phyloP scores from a whole-genome alignment of 2,329 filamentous ascomycete genomes.

The Xylaria polymorpha region DNA sequence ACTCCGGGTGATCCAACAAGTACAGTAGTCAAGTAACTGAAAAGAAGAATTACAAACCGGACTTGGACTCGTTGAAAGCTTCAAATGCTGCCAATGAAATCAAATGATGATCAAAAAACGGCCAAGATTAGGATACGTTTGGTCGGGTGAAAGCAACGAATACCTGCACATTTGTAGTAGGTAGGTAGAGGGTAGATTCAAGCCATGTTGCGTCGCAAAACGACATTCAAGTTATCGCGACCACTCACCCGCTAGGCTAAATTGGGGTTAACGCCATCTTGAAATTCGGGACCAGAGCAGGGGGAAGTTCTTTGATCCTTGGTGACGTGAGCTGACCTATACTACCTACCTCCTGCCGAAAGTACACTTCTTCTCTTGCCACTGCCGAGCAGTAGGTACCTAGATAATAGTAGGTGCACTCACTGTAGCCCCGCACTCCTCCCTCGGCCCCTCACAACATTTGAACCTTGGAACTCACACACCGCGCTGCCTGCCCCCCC shows the following conservation, averaged over 20 bases:
- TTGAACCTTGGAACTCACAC: too few species aligned
- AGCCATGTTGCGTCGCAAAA: conserved; percentile 23
- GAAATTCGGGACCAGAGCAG: conserved; percentile 8
- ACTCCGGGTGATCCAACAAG: neutral
- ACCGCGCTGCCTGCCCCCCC: neutral
- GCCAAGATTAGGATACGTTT: neutral
- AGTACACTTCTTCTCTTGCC: too few species aligned
- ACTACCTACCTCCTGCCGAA: too few species aligned
- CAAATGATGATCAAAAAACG: neutral
- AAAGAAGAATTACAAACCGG: neutral
- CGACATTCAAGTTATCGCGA: conserved; percentile 8
- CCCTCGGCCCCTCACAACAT: conserved; percentile 8
- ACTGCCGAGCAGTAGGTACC: too few species aligned
- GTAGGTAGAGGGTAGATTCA: conserved; percentile 20
- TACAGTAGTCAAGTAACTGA: neutral
- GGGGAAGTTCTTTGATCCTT: neutral
- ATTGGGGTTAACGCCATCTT: conserved; percentile 2
- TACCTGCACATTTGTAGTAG: neutral
- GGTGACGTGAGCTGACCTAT: neutral
- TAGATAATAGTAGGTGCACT: neutral
- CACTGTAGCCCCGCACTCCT: neutral
- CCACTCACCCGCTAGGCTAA: conserved; percentile 1
- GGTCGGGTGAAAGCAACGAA: neutral
- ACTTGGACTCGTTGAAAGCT: neutral
- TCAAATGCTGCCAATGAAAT: too few species aligned